Percentiles rank a stretch among this genome's conserved stretches.
Conservation (phyloP, 2,329 filamentous ascomycete species). For the Myrmaecium sp. region DNA sequence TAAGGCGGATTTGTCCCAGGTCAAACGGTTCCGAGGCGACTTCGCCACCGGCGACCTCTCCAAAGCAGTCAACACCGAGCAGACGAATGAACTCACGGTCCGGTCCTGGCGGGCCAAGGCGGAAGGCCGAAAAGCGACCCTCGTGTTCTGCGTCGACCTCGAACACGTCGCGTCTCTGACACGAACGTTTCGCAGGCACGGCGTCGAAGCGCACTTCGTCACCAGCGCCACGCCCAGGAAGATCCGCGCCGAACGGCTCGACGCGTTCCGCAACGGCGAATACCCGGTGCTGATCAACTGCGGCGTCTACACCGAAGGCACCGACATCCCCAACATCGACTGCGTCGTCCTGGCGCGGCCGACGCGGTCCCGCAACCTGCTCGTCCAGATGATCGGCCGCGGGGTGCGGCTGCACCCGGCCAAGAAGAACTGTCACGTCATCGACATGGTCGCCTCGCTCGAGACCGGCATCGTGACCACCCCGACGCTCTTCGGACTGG, state of each 20-base stretch:
- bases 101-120: slow-evolving; percentile 74
- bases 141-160: slow-evolving; percentile 89
- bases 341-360: slow-evolving; percentile 78
- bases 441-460: slow-evolving; percentile 85
- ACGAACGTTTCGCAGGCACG: slow-evolving; percentile 54
- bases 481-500: slow-evolving; percentile 82
- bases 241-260: slow-evolving; percentile 52
- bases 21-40: slow-evolving; percentile 51
- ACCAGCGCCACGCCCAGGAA: slow-evolving; percentile 60
- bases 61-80: slow-evolving; percentile 61
- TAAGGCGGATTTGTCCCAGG: slow-evolving; percentile 58
- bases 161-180: slow-evolving; percentile 64
- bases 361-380: slow-evolving; percentile 78
- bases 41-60: slow-evolving; percentile 69
- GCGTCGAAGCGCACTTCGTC: slow-evolving; percentile 73
- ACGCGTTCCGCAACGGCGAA: slow-evolving; percentile 56
- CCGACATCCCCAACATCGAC: slow-evolving; percentile 94
- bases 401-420: slow-evolving; percentile 69
- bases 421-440: slow-evolving; percentile 82
- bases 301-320: slow-evolving; percentile 92
- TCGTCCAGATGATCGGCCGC: slow-evolving; percentile 95
- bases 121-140: slow-evolving; percentile 56
- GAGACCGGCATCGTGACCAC: slow-evolving; percentile 75
- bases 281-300: slow-evolving; percentile 89
- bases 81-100: slow-evolving; percentile 70